Evolutionary conservation across 768 basidiomycete species (phyloP), one percentile per base, ranked within the genome.

Genomic region (Sarcodon sp.): DNA sequence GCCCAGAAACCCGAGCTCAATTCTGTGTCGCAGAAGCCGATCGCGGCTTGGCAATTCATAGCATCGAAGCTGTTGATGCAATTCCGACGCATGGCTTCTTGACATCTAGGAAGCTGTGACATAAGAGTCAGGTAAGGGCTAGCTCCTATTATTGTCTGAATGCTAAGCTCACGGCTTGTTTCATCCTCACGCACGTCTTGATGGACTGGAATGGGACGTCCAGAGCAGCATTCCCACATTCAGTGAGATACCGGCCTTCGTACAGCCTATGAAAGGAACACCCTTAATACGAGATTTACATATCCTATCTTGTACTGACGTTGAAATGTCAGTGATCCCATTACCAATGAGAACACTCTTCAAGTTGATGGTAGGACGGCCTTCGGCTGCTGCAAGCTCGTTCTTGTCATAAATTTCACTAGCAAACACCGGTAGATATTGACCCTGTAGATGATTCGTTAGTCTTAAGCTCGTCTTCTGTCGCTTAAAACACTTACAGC

Each of bases 371-470:
- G 69, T 63, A 55, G 53, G 69, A 55, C 62, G 72, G 51, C 70
- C 81, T 12, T 59, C 72, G n/a, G 69, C 61, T 36, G 67, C 61
- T 8, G 83, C 67, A 31, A 67, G 58, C 43, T 61, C 55, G 59
- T 91, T 89, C 54, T 81, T 76, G 61, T 90, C 87, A 44, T 80
- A 75, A 9, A 90, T 77, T 33, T 80, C 79, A 12, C 83, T 72
- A 0, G 86, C 87, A 52, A 90, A 90, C 1, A 83, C 65, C 0
- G 81, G 83, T 1, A 86, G 66, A 55, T 85, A 83, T 9, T 79
- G 75, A 5, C 83, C 81, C 82, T 83, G 46, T 7, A 3, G 33
- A 15, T 15, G 4, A 46, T 37, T 15, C 3, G 18, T 35, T 27
- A 49, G 43, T 39, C 45, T 13, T 33, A 1, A 7, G 15, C 7